These are phyloP conservation scores for Tuctoria greenei DNA, from an alignment of 176 grass and related monocot species.

Conservation along the genomic window DNA sequence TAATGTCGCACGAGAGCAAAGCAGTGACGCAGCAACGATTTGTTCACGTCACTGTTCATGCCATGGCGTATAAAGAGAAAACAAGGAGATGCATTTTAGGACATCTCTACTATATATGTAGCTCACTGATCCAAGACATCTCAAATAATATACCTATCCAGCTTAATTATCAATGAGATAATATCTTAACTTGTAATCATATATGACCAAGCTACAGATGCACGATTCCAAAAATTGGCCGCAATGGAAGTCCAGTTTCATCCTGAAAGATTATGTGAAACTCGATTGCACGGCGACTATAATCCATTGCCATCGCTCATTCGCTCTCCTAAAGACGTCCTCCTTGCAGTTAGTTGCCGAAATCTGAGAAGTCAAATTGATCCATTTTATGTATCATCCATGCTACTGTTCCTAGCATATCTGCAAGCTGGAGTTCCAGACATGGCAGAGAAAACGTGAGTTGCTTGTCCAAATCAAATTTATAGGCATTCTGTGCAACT, in stretches of 20 bases:
- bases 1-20: not conserved
- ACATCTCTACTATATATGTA: not conserved
- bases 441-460: not conserved
- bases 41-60: not conserved
- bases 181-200: too few relatives aligned
- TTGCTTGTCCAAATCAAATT: not conserved
- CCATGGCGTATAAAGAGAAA: not conserved
- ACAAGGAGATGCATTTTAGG: not conserved
- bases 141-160: too few relatives aligned
- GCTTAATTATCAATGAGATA: too few relatives aligned
- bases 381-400: slow-evolving; percentile 4
- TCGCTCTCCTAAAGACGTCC: not conserved
- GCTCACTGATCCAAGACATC: too few relatives aligned
- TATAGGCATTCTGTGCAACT: not conserved
- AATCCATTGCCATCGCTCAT: not conserved
- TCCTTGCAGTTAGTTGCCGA: not conserved
- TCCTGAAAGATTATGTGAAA: not conserved
- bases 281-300: not conserved
- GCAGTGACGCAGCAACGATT: not conserved
- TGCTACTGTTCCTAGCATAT: slow-evolving; percentile 5
- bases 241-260: not conserved
- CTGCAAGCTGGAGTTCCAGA: not conserved
- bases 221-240: not conserved
- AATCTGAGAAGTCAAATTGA: not conserved
- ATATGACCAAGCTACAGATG: too few relatives aligned